Percentiles rank a stretch among this genome's conserved stretches.
Conservation (phyloP, 106 monocot genomes). For the Narthecium ossifragum region DNA sequence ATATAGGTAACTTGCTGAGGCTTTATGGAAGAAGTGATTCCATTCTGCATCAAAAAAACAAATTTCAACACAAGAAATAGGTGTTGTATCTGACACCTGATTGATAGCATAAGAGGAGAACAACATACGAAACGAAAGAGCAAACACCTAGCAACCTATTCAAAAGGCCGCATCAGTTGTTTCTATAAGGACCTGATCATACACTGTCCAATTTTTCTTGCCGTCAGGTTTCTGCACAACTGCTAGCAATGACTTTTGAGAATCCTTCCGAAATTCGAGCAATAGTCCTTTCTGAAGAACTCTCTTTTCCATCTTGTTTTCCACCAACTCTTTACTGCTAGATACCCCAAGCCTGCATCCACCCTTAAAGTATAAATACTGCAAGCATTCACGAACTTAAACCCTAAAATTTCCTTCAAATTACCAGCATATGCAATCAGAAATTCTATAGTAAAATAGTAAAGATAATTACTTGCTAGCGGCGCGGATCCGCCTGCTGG, state of each 20-base stretch:
- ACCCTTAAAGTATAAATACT: not conserved
- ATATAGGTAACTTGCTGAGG: constrained; percentile 91
- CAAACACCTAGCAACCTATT: constrained; percentile 39
- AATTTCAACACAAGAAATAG: constrained; percentile 4
- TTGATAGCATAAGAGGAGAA: too few species aligned
- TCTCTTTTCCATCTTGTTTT: constrained; percentile 49
- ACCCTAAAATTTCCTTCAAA: not conserved
- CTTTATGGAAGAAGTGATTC: constrained; percentile 68
- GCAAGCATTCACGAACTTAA: too few species aligned
- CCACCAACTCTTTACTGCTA: constrained; percentile 46
- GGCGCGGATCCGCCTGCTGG: constrained; percentile 23
- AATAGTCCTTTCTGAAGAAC: constrained; percentile 72
- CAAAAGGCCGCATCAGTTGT: constrained; percentile 32
- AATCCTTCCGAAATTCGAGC: constrained; percentile 88
- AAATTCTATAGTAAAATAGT: not conserved
- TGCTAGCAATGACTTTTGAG: constrained; percentile 73
- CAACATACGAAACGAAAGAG: constrained; percentile 6
- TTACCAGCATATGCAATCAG: not conserved
- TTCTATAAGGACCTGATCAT: constrained; percentile 85
- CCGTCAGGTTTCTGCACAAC: constrained; percentile 91
- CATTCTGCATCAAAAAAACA: constrained; percentile 62
- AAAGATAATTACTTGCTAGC: constrained; percentile 26
- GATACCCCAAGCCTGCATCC: constrained; percentile 50
- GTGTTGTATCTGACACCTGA: too few species aligned
- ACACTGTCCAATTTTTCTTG: constrained; percentile 98